A percentile compares a stretch with the other conserved stretches of the same genome.
Evolutionary conservation across 202 grass and related monocot genomes (phyloP).

Genomic region (Dendrocalamus latiflorus): DNA sequence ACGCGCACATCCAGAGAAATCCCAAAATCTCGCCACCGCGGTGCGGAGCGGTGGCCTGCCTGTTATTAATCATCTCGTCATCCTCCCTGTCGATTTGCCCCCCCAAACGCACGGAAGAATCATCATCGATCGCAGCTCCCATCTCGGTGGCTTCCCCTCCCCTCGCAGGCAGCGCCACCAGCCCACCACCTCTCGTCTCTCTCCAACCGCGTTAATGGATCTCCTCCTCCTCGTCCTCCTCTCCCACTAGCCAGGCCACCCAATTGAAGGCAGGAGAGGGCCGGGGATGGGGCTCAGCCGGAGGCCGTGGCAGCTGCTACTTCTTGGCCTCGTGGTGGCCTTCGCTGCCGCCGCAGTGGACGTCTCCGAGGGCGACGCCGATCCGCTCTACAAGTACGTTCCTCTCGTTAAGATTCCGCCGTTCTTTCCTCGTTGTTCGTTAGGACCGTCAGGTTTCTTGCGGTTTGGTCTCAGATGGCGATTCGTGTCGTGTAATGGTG

Average conservation of each 20-base stretch:
- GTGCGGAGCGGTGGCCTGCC: too few species aligned
- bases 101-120: slow-evolving; percentile 18
- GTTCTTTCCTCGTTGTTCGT: too few species aligned
- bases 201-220: not conserved
- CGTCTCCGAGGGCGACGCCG: slow-evolving; percentile 58
- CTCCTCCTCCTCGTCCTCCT: not conserved
- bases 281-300: slow-evolving; percentile 21
- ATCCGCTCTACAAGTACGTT: slow-evolving; percentile 71
- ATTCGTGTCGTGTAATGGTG: too few species aligned
- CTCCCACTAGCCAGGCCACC: not conserved
- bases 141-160: not conserved
- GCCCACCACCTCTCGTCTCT: not conserved
- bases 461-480: too few species aligned
- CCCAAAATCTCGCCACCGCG: not conserved
- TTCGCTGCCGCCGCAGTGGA: not conserved
- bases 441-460: too few species aligned
- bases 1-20: not conserved
- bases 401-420: too few species aligned
- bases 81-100: slow-evolving; percentile 37
- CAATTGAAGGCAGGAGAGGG: not conserved
- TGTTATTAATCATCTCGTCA: too few species aligned
- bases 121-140: not conserved
- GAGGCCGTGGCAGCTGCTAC: not conserved
- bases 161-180: too few species aligned
- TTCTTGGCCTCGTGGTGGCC: slow-evolving; percentile 21